Base-by-base conservation (phyloP, 106 monocot genomes). In the Allium fistulosum region DNA sequence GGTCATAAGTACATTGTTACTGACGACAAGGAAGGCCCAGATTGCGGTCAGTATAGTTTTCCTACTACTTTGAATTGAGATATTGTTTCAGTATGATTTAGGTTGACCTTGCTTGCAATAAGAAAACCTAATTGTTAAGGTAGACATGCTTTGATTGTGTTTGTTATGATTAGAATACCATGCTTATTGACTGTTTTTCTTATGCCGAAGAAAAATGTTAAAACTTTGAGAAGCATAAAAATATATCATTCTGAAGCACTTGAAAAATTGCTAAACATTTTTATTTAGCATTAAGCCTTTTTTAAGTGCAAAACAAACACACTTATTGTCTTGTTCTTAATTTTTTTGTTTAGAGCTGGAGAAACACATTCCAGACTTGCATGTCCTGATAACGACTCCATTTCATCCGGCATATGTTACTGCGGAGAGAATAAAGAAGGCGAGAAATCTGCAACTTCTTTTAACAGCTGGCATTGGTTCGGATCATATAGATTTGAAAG, bases 391-490 rank as follows among this genome's bases (percentile, higher is more conserved):
- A 58, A 78, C 92, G n/a, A 97, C 97, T 13, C 97, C 97, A 27
- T 92, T 97, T 80, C 97, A 97, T 58, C 97, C 97, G 7, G 97
- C 97, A 8, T 97, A 97, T 69, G 89, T 97, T 10, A 89, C 86
- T 0, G 88, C 82, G 3, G 92, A 92, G 52, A 86, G 88, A 68
- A 92, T 97, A 51, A 89, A 87, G 82, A 84, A 79, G 71, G 97
- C 97, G 11, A 97, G 92, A 66, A 97, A 97, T 59, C 62, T 97
- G 37, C 77, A 92, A 58, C 81, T 97, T 12, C 86, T 97, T 58
- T 82, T 97, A 37, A 97, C 97, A n/a, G 97, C 97, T 27, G 97
- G 97, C 16, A 97, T 97, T 17, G 97, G 97, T 15, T 97, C 97
- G 5, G 97, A 97, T 59, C 97, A 97, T 61, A 79, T 97, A 12